Evolutionary conservation across 164 flowering plant species (phyloP), one percentile per base, ranked within the genome.

Genomic region (Malania oleifera): DNA sequence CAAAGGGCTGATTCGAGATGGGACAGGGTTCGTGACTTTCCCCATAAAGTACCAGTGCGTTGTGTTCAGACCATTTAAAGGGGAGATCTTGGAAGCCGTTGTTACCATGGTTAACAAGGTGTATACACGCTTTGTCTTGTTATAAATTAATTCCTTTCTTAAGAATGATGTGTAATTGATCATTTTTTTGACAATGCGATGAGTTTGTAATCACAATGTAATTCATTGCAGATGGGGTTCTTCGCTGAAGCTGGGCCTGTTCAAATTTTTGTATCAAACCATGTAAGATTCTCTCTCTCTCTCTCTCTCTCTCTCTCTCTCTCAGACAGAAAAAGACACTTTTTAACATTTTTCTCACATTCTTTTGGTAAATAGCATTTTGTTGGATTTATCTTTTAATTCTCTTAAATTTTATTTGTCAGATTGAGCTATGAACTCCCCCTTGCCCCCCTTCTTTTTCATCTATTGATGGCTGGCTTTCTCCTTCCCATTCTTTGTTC

Each of bases 201-300:
- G 34, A 46, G 14, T 61, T 17, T 13, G 17, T 8, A 1, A 3
- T 24, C 39, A 53, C 20, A 7, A 57, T 38, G 19, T 43, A 7
- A 18, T 31, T 64, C 44, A 20, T 2, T 70, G 61, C 81, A 89
- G 97, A 92, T 92, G 98, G 97, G 96, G 10, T 92, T 92, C 49
- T 92, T 92, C 24, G 97, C 98, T n/a, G 98, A 92, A 78, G 98
- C 97, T 59, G 98, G 98, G 2, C 98, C 98, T 26, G 98, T 89
- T 41, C 97, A 92, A 61, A 82, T 87, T 46, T 92, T 92, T 65
- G 97, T 92, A 24, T 92, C 98, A 3, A 87, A 84, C 69, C 98
- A 89, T 77, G 98, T 92, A 61, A 82, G 93, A 35, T n/a, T 20
- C 24, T 17, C 49, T 17, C 23, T 17, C 0, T 1, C 1, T 20